A percentile compares a stretch with the other conserved stretches of the same genome.
These are phyloP conservation scores for Penicillium cinerascens DNA, from an alignment of 495 filamentous ascomycete species.

Conservation along the genomic window DNA sequence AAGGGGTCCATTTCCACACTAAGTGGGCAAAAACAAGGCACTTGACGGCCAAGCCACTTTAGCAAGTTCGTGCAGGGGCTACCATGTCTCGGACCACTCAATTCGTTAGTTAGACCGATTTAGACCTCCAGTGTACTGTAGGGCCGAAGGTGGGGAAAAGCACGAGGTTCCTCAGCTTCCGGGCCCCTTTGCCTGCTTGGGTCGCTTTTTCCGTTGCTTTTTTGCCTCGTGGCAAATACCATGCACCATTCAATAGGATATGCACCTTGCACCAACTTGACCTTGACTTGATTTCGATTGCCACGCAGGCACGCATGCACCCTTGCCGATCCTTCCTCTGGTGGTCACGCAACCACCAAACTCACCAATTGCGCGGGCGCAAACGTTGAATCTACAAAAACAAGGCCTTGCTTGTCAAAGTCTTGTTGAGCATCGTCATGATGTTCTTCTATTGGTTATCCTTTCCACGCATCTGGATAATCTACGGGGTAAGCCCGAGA, in stretches of 20 bases:
- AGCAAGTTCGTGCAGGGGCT: background rate
- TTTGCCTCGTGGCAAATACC: too few relatives aligned
- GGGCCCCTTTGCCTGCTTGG: background rate
- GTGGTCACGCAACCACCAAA: background rate
- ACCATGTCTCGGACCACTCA: constrained; percentile 4
- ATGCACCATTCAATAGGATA: background rate
- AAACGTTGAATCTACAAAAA: background rate
- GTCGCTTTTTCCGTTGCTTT: background rate
- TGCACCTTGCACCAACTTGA: background rate
- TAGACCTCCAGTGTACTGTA: background rate
- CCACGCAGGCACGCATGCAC: too few relatives aligned
- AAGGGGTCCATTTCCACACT: background rate
- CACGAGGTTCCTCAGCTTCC: background rate
- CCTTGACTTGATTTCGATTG: background rate
- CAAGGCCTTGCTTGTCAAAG: constrained; percentile 8
- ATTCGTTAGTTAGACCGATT: background rate
- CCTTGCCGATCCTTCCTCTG: background rate
- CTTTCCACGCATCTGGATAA: background rate
- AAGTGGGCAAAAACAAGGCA: background rate
- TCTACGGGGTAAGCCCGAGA: background rate
- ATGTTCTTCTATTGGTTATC: background rate
- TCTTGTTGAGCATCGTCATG: background rate
- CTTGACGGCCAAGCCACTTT: background rate
- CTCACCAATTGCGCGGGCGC: background rate
- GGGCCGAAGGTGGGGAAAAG: background rate